Conservation (phyloP, 176 grass and related monocot genomes). For the Triticum timopheevii region DNA sequence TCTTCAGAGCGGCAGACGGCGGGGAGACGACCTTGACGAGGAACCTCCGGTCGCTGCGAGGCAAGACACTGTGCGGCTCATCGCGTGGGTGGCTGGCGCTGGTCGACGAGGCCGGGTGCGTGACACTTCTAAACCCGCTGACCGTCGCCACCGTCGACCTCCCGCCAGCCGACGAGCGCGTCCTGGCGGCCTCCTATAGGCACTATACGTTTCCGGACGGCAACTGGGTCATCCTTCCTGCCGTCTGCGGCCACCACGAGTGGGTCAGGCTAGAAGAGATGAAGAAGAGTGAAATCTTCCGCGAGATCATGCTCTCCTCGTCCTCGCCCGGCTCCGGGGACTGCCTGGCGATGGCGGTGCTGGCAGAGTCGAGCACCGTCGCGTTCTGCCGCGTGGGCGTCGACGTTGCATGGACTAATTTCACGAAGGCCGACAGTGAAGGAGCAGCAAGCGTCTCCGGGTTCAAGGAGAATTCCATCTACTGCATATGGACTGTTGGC, state of each 20-base stretch:
- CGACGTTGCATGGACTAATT: background rate
- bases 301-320: slow-evolving; percentile 23
- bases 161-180: slow-evolving; percentile 17
- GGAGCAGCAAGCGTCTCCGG: background rate
- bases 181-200: background rate
- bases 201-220: background rate
- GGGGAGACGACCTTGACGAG: background rate
- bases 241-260: background rate
- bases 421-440: background rate
- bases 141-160: background rate
- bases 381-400: slow-evolving; percentile 24
- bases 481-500: background rate
- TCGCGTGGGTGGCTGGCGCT: slow-evolving; percentile 28
- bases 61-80: slow-evolving; percentile 16
- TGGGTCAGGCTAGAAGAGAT: background rate
- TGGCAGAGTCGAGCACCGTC: slow-evolving; percentile 16
- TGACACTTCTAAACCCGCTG: slow-evolving; percentile 36
- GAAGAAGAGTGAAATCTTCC: background rate
- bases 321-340: background rate
- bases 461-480: slow-evolving; percentile 15
- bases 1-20: background rate
- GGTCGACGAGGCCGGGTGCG: slow-evolving; percentile 21
- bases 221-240: background rate
- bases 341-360: slow-evolving; percentile 29
- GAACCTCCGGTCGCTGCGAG: background rate